Conservation (phyloP, 2,329 filamentous ascomycete species). For the Cercospora janseana region DNA sequence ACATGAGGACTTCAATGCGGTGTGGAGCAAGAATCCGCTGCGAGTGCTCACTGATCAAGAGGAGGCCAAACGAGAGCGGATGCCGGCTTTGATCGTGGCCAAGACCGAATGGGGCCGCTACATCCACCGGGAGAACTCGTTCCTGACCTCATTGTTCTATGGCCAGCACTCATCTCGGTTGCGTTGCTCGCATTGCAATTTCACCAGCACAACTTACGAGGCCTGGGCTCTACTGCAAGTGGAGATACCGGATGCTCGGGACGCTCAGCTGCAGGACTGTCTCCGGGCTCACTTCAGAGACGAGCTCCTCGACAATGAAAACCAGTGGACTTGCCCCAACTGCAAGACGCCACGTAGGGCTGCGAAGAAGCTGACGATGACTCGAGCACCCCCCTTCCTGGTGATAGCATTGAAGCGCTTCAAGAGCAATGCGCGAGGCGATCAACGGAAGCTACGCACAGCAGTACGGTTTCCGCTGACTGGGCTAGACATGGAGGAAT, state of each 20-base stretch:
- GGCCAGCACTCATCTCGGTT: slow-evolving; percentile 65
- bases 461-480: slow-evolving; percentile 75
- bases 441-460: slow-evolving; percentile 66
- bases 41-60: slow-evolving; percentile 58
- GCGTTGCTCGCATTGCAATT: slow-evolving; percentile 59
- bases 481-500: slow-evolving; percentile 62
- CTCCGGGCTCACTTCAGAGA: slow-evolving; percentile 67
- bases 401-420: slow-evolving; percentile 76
- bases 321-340: slow-evolving; percentile 69
- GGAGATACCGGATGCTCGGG: slow-evolving; percentile 63
- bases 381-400: slow-evolving; percentile 74
- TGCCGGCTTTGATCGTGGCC: slow-evolving; percentile 64
- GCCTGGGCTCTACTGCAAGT: slow-evolving; percentile 70
- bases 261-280: slow-evolving; percentile 64
- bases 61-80: slow-evolving; percentile 59
- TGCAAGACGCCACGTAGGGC: slow-evolving; percentile 68
- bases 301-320: slow-evolving; percentile 66
- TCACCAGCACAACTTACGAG: slow-evolving; percentile 66
- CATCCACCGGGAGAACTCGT: slow-evolving; percentile 70
- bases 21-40: slow-evolving; percentile 59
- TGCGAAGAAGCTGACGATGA: slow-evolving; percentile 70
- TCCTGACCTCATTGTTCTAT: slow-evolving; percentile 76
- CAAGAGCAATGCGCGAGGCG: slow-evolving; percentile 54
- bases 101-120: slow-evolving; percentile 73
- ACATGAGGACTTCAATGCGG: slow-evolving; percentile 79